A percentile compares a stretch with the other conserved stretches of the same genome.
phyloP scores from a whole-genome alignment of 805 yeast species.

The Maudiozyma turicensis region DNA sequence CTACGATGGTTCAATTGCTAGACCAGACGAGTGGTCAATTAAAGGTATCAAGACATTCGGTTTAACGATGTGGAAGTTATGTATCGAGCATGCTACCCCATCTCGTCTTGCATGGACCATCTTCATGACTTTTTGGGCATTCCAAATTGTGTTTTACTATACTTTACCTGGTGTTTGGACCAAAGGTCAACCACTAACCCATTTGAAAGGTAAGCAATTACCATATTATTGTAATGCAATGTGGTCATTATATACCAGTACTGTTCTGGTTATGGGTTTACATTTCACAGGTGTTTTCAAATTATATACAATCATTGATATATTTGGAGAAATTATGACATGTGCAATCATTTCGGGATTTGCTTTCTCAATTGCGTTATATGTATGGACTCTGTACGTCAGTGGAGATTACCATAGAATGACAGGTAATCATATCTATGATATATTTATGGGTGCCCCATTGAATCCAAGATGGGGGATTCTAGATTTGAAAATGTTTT shows the following conservation, averaged over 20 bases:
- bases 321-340: conserved; percentile 87
- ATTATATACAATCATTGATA: conserved; percentile 62
- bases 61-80: conserved; percentile 16
- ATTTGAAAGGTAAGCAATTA: conserved; percentile 66
- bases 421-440: conserved; percentile 87
- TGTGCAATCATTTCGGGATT: conserved; percentile 78
- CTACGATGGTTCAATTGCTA: conserved; percentile 63
- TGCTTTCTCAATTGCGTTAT: conserved; percentile 55
- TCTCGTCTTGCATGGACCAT: conserved; percentile 51
- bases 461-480: conserved; percentile 91
- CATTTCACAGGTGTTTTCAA: conserved; percentile 70
- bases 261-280: conserved; percentile 45
- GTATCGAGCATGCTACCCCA: conserved; percentile 49
- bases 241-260: conserved; percentile 66
- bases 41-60: conserved; percentile 29
- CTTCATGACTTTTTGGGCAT: conserved; percentile 56
- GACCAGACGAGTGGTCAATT: conserved; percentile 52
- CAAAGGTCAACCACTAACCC: conserved; percentile 84
- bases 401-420: conserved; percentile 75
- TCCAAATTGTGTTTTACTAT: conserved; percentile 67
- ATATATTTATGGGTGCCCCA: conserved; percentile 96
- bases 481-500: conserved; percentile 90
- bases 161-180: conserved; percentile 90
- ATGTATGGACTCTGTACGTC: conserved; percentile 55
- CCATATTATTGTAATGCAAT: conserved; percentile 91